Evolutionary conservation across 2,329 filamentous ascomycete species (phyloP).

Genomic region (Colletotrichum chlorophyti): DNA sequence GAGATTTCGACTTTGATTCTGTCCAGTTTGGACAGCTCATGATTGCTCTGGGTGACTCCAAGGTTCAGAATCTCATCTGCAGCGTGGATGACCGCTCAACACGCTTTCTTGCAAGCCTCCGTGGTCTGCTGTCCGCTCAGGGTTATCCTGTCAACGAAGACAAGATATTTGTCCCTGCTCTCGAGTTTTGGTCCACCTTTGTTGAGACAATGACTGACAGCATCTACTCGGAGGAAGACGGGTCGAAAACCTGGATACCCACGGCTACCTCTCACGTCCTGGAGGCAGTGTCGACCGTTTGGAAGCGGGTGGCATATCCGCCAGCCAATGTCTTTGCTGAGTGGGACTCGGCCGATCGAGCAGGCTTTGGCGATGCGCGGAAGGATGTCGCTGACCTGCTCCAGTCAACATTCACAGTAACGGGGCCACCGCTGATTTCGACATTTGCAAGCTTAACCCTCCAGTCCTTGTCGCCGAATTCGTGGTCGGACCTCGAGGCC

Average conservation of each 20-base stretch:
- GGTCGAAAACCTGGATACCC: conserved; percentile 60
- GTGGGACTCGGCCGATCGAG: conserved; percentile 75
- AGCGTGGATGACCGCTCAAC: conserved; percentile 56
- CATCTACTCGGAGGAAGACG: conserved; percentile 56
- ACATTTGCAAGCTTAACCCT: conserved; percentile 64
- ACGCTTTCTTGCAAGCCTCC: conserved; percentile 64
- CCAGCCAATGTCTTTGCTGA: conserved; percentile 59
- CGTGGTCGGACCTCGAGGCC: conserved; percentile 67
- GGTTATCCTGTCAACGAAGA: conserved; percentile 77
- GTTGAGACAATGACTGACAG: conserved; percentile 72
- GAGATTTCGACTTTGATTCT: conserved; percentile 69
- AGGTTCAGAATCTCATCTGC: conserved; percentile 64
- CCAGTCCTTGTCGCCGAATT: conserved; percentile 52
- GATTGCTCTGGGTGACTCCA: conserved; percentile 73
- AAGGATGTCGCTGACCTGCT: conserved; percentile 82
- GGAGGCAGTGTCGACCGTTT: conserved; percentile 70
- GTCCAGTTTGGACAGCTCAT: conserved; percentile 72
- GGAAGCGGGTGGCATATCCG: conserved; percentile 74
- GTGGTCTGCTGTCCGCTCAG: conserved; percentile 68
- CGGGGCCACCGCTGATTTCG: conserved; percentile 61
- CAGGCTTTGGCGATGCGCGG: conserved; percentile 74
- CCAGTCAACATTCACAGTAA: conserved; percentile 71
- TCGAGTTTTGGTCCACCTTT: conserved; percentile 84
- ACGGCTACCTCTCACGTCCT: conserved; percentile 65
- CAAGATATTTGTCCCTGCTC: conserved; percentile 73